A percentile compares a stretch with the other conserved stretches of the same genome.
Conservation (phyloP, 2,329 filamentous ascomycete genomes). For the Ceratocystiopsis minuta region DNA sequence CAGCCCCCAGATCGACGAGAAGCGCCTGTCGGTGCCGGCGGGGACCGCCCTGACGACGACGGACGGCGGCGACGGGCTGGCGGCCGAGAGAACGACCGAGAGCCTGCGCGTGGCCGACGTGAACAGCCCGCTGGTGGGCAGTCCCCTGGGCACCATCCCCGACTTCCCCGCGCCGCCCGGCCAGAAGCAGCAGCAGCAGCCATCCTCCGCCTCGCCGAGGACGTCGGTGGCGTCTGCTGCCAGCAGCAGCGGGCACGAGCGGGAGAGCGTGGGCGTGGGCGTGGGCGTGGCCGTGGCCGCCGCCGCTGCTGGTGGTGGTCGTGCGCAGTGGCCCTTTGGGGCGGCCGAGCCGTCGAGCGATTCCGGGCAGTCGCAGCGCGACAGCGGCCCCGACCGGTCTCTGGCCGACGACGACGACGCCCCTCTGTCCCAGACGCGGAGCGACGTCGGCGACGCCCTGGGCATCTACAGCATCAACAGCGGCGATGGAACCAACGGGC, state of each 20-base stretch:
- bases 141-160: not conserved
- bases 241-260: not conserved
- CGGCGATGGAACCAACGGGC: no score
- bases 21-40: not conserved
- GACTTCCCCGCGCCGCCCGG: constrained; percentile 7
- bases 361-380: no score
- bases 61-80: no score
- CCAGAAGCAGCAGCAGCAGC: no score
- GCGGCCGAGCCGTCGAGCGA: constrained; percentile 6
- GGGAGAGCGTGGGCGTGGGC: no score
- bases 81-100: no score
- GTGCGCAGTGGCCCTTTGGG: constrained; percentile 8
- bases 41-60: no score
- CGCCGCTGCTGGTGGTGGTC: not conserved
- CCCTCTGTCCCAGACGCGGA: no score
- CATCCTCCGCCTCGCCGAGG: no score
- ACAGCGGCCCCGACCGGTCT: no score
- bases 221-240: not conserved
- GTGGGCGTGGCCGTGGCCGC: not conserved
- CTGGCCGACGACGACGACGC: not conserved
- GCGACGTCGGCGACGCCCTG: constrained; percentile 2
- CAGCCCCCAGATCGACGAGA: not conserved
- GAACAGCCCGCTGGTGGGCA: no score
- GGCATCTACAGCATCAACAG: constrained; percentile 2
- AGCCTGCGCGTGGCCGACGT: no score